Evolutionary conservation across 306 rosid species (phyloP), one percentile per base, ranked within the genome.

Genomic region (Purshia tridentata): DNA sequence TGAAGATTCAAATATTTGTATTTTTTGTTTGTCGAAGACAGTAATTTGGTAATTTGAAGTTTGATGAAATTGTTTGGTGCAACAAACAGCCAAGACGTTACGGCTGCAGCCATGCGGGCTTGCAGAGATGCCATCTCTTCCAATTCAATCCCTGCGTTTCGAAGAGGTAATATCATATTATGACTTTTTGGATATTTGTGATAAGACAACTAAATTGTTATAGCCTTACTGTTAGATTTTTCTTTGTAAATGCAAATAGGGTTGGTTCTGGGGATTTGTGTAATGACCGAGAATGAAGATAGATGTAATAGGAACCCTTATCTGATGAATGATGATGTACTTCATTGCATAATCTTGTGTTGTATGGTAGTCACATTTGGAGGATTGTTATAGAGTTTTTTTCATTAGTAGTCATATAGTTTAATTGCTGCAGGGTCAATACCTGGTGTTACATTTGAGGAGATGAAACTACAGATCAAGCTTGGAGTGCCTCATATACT

Each of bases 41-140:
- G 9, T 67, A 5, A 14, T 15, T 29, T 49, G 6, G 46, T 49
- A 6, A 50, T 48, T 14, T 23, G 57, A 67, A 54, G 45, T 45
- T 59, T 47, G 71, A 50, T 67, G 66, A 72, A 54, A 12, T 46
- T 70, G 61, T 22, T 9, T 64, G 61, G 48, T 70, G 42, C 35
- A 46, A 76, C 86, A 92, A 46, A 76, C 86, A 92, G 98, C 49
- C 97, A 94, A 86, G 78, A 94, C 58, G 77, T 91, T 68, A 94
- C 99, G 22, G 81, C 91, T 61, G 99, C 99, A 20, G 97, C 99
- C 45, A 94, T 88, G 96, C 86, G 96, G 37, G 97, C 99, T 0
- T 94, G 99, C 73, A 86, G 92, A 77, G 96, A 94, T 82, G 99
- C 96, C 58, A 91, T 91, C 83, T 76, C 97, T 75, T 91, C 99